These are phyloP conservation scores for Penicillium sp. DNA, from an alignment of 2,329 filamentous ascomycete genomes.

Conservation along the genomic window DNA sequence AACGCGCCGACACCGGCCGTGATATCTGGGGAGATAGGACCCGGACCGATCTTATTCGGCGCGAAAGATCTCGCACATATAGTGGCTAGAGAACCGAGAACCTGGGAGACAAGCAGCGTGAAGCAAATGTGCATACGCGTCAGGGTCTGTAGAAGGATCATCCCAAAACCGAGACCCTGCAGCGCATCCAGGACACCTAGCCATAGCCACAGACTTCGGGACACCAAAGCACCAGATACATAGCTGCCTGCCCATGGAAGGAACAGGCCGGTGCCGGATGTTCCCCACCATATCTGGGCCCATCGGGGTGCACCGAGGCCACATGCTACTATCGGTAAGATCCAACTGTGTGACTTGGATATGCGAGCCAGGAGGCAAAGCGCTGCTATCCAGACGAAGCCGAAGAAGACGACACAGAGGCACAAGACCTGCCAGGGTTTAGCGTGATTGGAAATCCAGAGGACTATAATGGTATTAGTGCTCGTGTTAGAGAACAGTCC, in stretches of 20 bases:
- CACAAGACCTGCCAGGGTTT: constrained; percentile 57
- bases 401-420: constrained; percentile 49
- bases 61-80: constrained; percentile 61
- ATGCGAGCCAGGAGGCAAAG: constrained; percentile 52
- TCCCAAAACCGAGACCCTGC: constrained; percentile 66
- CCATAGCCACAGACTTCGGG: constrained; percentile 64
- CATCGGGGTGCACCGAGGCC: constrained; percentile 64
- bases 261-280: constrained; percentile 59
- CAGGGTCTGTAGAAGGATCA: constrained; percentile 65
- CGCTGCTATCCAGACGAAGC: constrained; percentile 55
- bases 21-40: constrained; percentile 62
- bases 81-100: constrained; percentile 61
- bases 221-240: constrained; percentile 55
- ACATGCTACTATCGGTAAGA: constrained; percentile 66
- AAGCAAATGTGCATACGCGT: constrained; percentile 65
- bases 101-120: constrained; percentile 59
- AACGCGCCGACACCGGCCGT: constrained; percentile 48
- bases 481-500: neutral
- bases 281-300: constrained; percentile 67
- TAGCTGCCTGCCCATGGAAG: constrained; percentile 62
- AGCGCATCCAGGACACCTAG: constrained; percentile 64
- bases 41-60: constrained; percentile 61
- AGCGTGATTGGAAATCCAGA: constrained; percentile 59
- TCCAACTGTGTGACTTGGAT: constrained; percentile 63
- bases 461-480: constrained; percentile 35